Evolutionary conservation across 305 asterid genomes (phyloP), one percentile per base, ranked within the genome.

Genomic region (Fraxinus baroniana): DNA sequence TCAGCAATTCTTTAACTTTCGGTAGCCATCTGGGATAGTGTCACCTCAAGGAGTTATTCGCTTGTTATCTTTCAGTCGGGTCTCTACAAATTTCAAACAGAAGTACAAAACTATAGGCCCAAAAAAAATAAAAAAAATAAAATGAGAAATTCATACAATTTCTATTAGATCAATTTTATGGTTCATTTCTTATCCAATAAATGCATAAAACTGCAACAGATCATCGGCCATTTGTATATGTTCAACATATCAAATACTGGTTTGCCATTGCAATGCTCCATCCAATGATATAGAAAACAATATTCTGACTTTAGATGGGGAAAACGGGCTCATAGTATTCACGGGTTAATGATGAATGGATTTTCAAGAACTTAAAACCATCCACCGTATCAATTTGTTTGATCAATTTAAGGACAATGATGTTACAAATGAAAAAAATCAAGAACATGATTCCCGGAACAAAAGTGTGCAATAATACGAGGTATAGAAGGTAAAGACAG

Each of bases 351-450:
- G 52, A 22, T 33, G 33, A 62, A 35, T 26, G 20, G 41, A 79
- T 22, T 20, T 39, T n/a, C 20, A 74, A 55, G 32, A 68, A 35
- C 49, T 15, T 22, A 7, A 57, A 15, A 20, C 55, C 35, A 35
- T 49, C 44, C 83, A n/a, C 74, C 82, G 20, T 74, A 26, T 79
- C 74, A 41, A 13, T 39, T 60, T 64, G 24, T 35, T 24, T 6
- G 33, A 77, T 60, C 26, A 46, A 20, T 30, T 28, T 44, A 52
- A 26, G 30, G 80, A 28, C 26, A 7, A 49, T 15, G 80, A 26
- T 81, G 83, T 71, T 46, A 84, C 83, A 82, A 82, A 84, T 74
- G 55, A 36, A 85, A 80, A 82, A 81, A 86, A 84, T 84, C 77
- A 60, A 84, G 18, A 77, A 79, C 79, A 35, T 77, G 72, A 73